Evolutionary conservation across 176 grass and related monocot genomes (phyloP).

Genomic region (Puya raimondii): DNA sequence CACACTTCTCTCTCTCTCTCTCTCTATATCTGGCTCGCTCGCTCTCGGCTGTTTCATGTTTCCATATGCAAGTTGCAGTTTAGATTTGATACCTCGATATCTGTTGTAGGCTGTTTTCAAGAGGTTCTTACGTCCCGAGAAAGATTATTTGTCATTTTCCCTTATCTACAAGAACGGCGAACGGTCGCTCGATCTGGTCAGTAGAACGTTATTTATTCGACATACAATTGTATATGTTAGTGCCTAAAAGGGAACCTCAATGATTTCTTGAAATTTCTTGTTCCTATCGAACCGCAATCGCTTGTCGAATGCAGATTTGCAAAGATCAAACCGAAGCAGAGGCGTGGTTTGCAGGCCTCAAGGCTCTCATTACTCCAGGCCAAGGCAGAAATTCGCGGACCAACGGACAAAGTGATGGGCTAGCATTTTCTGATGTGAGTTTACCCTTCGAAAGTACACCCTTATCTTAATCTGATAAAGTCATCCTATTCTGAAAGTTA

Average conservation of each 20-base stretch:
- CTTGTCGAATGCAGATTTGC: conserved; percentile 57
- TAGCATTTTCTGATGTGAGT: conserved; percentile 81
- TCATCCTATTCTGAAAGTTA: background rate
- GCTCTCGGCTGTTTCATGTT: background rate
- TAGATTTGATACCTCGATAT: conserved; percentile 15
- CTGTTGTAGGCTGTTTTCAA: conserved; percentile 64
- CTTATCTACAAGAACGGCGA: conserved; percentile 82
- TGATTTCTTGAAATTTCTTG: conserved; percentile 6
- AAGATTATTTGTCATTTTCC: conserved; percentile 99
- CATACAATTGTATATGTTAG: background rate
- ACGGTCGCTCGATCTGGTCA: conserved; percentile 95
- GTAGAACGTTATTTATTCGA: conserved; percentile 16
- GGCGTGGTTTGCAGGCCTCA: conserved; percentile 75
- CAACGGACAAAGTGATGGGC: conserved; percentile 44
- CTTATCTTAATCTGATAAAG: too few species aligned
- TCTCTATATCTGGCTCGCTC: background rate
- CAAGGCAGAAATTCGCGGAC: conserved; percentile 23
- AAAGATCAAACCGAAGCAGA: conserved; percentile 93
- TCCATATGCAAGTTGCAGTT: background rate
- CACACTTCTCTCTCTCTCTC: background rate
- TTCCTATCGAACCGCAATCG: background rate
- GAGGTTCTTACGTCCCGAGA: conserved; percentile 76
- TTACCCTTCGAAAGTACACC: background rate
- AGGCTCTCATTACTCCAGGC: conserved; percentile 45
- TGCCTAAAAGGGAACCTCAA: too few species aligned